A percentile compares a stretch with the other conserved stretches of the same genome.
phyloP scores from a whole-genome alignment of 345 rosid species.

The Combretum micranthum region DNA sequence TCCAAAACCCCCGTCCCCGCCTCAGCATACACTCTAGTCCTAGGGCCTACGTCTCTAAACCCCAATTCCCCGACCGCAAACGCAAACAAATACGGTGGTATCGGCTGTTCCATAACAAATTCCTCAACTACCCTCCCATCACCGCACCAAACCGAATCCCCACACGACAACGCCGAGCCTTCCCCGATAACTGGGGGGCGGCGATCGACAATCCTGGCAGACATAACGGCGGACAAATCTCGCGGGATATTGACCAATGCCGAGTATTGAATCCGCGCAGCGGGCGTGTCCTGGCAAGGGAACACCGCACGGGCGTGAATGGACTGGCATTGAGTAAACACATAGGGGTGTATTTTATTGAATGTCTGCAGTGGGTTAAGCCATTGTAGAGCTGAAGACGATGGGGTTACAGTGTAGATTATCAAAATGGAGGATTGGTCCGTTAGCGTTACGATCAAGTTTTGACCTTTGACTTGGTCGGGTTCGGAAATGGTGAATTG shows the following conservation, averaged over 20 bases:
- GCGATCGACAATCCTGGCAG: constrained; percentile 62
- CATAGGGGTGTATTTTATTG: constrained; percentile 58
- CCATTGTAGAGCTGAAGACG: constrained; percentile 93
- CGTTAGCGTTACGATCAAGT: constrained; percentile 36
- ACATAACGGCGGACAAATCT: constrained; percentile 78
- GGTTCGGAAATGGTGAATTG: constrained; percentile 34
- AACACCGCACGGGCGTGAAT: constrained; percentile 88
- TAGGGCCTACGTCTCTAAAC: constrained; percentile 72
- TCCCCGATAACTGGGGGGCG: constrained; percentile 51
- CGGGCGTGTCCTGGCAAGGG: constrained; percentile 96
- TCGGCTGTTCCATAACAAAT: constrained; percentile 79
- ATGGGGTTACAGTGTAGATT: constrained; percentile 51
- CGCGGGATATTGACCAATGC: constrained; percentile 58
- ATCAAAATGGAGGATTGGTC: constrained; percentile 33
- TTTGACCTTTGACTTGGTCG: constrained; percentile 51
- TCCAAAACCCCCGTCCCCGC: constrained; percentile 46
- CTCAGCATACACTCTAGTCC: constrained; percentile 80
- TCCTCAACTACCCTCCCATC: constrained; percentile 82
- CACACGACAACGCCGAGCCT: constrained; percentile 16
- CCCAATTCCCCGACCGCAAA: constrained; percentile 88
- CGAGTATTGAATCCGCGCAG: constrained; percentile 63
- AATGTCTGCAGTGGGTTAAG: constrained; percentile 69
- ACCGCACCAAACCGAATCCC: constrained; percentile 44
- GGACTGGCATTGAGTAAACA: constrained; percentile 83
- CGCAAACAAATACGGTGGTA: constrained; percentile 90